phyloP scores from a whole-genome alignment of 176 grass and related monocot genomes.

The Carex littledalei region DNA sequence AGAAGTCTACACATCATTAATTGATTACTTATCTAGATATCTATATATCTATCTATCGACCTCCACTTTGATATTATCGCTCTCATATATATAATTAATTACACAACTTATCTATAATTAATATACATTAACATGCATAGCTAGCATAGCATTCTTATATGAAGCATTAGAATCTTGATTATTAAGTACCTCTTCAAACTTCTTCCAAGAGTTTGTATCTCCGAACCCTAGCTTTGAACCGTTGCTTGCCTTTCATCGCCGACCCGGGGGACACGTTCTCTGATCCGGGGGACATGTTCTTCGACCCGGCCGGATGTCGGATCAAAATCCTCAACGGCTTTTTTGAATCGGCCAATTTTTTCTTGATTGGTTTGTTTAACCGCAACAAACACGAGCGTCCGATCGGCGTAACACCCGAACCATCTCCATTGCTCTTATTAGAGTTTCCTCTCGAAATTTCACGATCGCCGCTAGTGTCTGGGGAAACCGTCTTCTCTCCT shows the following conservation, averaged over 20 bases:
- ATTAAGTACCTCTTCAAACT: slow-evolving; percentile 51
- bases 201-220: slow-evolving; percentile 95
- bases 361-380: slow-evolving; percentile 46
- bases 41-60: not conserved
- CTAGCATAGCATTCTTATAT: not conserved
- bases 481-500: not conserved
- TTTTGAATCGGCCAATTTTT: slow-evolving; percentile 18
- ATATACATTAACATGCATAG: not conserved
- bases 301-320: not conserved
- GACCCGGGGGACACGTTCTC: not conserved
- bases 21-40: not conserved
- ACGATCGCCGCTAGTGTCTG: not conserved
- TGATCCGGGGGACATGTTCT: not conserved
- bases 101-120: not conserved
- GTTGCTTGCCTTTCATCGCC: slow-evolving; percentile 25
- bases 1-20: not conserved
- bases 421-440: not conserved
- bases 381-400: slow-evolving; percentile 26
- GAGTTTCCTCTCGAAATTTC: not conserved
- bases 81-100: not conserved
- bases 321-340: not conserved
- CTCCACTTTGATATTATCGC: not conserved
- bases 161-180: not conserved
- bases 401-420: not conserved
- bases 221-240: slow-evolving; percentile 41